A percentile compares a stretch with the other conserved stretches of the same genome.
phyloP scores from a whole-genome alignment of 2,329 filamentous ascomycete genomes.

The Clarireedia paspali region DNA sequence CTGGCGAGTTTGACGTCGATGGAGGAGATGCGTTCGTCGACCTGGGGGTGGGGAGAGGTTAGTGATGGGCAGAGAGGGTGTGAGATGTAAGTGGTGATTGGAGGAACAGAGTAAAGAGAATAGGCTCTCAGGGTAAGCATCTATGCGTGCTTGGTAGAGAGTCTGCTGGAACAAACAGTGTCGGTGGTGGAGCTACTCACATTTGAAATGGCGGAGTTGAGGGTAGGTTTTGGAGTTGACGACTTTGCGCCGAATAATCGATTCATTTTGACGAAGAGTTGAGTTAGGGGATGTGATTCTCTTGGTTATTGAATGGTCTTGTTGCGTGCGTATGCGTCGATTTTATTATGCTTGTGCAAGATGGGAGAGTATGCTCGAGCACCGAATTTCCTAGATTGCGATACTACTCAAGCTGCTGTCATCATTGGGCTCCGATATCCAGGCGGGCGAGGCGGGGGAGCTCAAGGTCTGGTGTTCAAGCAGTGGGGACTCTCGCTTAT shows the following conservation, averaged over 20 bases:
- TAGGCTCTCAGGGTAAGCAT: too few relatives aligned
- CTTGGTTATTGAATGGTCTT: background rate
- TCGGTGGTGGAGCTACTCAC: conserved; percentile 36
- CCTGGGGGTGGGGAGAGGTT: conserved; percentile 36
- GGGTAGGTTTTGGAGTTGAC: conserved; percentile 81
- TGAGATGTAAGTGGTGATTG: conserved; percentile 65
- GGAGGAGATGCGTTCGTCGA: conserved; percentile 72
- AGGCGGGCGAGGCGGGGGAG: too few relatives aligned
- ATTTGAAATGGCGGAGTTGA: conserved; percentile 74
- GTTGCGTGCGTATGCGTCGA: background rate
- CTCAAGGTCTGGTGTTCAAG: too few relatives aligned
- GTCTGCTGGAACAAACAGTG: conserved; percentile 7
- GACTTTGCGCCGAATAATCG: conserved; percentile 87
- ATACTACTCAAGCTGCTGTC: too few relatives aligned
- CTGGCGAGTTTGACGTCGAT: conserved; percentile 93
- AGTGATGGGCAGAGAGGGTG: conserved; percentile 30
- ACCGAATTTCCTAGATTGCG: too few relatives aligned
- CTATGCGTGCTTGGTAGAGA: too few relatives aligned
- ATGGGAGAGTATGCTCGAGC: background rate
- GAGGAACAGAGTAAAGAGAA: conserved; percentile 55
- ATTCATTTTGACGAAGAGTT: conserved; percentile 57
- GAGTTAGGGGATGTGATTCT: background rate
- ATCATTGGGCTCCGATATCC: too few relatives aligned
- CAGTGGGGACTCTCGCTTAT: too few relatives aligned
- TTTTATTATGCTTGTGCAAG: background rate